Evolutionary conservation across 768 basidiomycete species (phyloP).

Genomic region (Naematelia encephala): DNA sequence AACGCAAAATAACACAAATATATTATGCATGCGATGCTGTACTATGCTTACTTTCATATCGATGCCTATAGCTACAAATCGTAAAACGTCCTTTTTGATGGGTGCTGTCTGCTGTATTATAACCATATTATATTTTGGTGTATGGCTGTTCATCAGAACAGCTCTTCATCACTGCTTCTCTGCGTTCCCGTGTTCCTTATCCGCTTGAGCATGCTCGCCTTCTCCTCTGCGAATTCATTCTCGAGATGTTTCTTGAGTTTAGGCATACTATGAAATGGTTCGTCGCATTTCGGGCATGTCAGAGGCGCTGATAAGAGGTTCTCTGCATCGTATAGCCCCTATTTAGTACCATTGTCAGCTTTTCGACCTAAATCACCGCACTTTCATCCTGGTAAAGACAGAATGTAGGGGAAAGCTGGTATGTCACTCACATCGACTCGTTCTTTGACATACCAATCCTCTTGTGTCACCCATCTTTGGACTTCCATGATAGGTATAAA

Average conservation of each 20-base stretch:
- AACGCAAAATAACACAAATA: neutral
- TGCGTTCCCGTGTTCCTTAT: constrained; percentile 27
- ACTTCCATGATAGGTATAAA: constrained; percentile 75
- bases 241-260: constrained; percentile 70
- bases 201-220: constrained; percentile 15
- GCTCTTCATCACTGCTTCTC: constrained; percentile 25
- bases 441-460: constrained; percentile 20
- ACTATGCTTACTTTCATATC: neutral
- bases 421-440: constrained; percentile 27
- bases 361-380: too few relatives aligned
- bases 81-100: neutral
- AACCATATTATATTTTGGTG: neutral
- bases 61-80: neutral
- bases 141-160: neutral
- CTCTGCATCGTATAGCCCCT: constrained; percentile 51
- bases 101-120: too few relatives aligned
- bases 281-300: constrained; percentile 67
- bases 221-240: constrained; percentile 64
- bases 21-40: too few relatives aligned
- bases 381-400: neutral
- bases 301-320: constrained; percentile 65
- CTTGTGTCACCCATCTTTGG: constrained; percentile 59
- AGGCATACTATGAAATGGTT: constrained; percentile 67
- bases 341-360: constrained; percentile 27
- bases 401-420: neutral